Conservation (phyloP, 768 basidiomycete genomes). For the Tephrocybe rancida region DNA sequence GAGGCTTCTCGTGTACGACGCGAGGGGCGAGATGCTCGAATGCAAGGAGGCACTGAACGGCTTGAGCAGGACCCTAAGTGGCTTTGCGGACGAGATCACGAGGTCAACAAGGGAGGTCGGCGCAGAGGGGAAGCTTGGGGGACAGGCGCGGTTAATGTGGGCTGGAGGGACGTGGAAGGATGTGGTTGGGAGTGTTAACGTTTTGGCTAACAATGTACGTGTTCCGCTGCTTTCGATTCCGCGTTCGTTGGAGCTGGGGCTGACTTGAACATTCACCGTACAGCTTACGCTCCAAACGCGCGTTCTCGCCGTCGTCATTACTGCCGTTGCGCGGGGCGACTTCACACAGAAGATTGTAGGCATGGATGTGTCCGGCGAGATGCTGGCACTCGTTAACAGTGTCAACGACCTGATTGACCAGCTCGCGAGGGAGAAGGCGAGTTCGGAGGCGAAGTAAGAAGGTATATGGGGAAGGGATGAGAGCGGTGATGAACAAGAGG, state of each 20-base stretch:
- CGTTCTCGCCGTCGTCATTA: conserved; percentile 91
- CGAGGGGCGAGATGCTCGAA: conserved; percentile 89
- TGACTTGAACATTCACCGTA: not conserved
- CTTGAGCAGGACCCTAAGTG: conserved; percentile 87
- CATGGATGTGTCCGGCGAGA: conserved; percentile 93
- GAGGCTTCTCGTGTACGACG: conserved; percentile 91
- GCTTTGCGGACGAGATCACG: conserved; percentile 81
- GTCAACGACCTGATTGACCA: conserved; percentile 87
- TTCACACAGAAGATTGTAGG: conserved; percentile 92
- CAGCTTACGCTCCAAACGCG: conserved; percentile 92
- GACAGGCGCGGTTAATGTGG: conserved; percentile 90
- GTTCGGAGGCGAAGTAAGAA: too few species aligned
- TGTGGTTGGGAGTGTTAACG: conserved; percentile 93
- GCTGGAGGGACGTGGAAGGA: conserved; percentile 98
- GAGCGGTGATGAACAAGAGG: too few species aligned
- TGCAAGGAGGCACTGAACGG: conserved; percentile 92
- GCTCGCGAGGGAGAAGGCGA: too few species aligned
- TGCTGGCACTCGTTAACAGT: conserved; percentile 93
- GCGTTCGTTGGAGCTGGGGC: not conserved
- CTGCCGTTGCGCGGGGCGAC: conserved; percentile 93
- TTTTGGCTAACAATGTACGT: conserved; percentile 91
- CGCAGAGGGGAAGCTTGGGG: conserved; percentile 93
- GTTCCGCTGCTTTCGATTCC: not conserved
- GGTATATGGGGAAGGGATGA: too few species aligned
- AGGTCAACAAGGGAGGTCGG: conserved; percentile 96